A percentile compares a stretch with the other conserved stretches of the same genome.
phyloP scores from a whole-genome alignment of 306 rosid species.

The Quercus suber region DNA sequence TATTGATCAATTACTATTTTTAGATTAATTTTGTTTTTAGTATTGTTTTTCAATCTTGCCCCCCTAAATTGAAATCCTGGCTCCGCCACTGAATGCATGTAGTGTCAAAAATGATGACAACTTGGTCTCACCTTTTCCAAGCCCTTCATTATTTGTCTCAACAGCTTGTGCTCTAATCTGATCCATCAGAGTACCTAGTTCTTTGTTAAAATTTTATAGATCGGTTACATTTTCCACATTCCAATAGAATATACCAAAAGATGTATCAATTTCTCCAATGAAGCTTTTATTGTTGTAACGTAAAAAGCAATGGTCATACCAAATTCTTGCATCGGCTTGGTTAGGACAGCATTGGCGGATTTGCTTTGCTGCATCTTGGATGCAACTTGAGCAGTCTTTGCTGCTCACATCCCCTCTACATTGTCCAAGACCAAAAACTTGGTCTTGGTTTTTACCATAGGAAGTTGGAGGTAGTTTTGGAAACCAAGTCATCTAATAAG shows the following conservation, averaged over 20 bases:
- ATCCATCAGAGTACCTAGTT: conserved; percentile 41
- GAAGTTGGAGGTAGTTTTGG: conserved; percentile 40
- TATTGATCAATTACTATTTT: no score
- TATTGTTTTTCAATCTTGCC: no score
- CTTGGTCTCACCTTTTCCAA: conserved; percentile 53
- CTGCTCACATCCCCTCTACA: conserved; percentile 60
- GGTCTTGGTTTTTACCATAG: conserved; percentile 36
- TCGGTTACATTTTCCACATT: conserved; percentile 52
- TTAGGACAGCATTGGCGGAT: conserved; percentile 44
- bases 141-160: conserved; percentile 33
- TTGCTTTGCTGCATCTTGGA: conserved; percentile 53
- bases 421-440: conserved; percentile 58
- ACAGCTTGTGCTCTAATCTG: conserved; percentile 41
- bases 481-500: conserved; percentile 38
- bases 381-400: conserved; percentile 53
- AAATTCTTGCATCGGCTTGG: conserved; percentile 54
- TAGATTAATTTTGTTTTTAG: no score
- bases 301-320: conserved; percentile 68
- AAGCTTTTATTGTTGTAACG: conserved; percentile 41
- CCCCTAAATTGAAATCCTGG: no score
- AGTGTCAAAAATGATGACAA: conserved; percentile 51
- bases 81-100: no score
- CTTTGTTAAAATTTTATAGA: conserved; percentile 43
- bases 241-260: conserved; percentile 44
- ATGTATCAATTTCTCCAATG: conserved; percentile 51